Evolutionary conservation across 768 basidiomycete genomes (phyloP), one percentile per base, ranked within the genome.

Genomic region (Boletus barrowsii): DNA sequence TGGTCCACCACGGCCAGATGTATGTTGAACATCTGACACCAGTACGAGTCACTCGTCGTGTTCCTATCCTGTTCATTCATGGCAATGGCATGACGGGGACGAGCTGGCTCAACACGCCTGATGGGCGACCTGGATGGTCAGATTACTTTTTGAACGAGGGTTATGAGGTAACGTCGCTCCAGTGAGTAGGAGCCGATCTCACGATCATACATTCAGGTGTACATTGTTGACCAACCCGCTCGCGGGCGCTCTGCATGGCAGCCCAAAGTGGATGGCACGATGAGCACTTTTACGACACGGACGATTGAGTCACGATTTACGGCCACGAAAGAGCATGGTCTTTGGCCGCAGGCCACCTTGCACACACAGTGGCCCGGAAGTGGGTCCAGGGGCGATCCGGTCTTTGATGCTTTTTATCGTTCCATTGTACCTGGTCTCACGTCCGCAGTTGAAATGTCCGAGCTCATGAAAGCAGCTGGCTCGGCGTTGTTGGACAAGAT

Each of bases 331-430:
- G 50, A 58, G 3, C 72, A 71, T 56, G 61, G 69, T 17, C 63
- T 79, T 33, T 81, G 80, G 80, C 75, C 79, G 0, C 72, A 77
- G 58, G 76, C 79, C 4, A 54, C 58, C 2, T 61, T 78, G 41
- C 78, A 79, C 44, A 80, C 77, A 0, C 79, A 80, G 53, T 81
- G 80, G 80, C 79, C 78, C 3, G 80, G 80, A 17, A 76, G 73
- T 47, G 80, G 80, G n/a, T 73, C 66, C 45, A 61, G 66, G 29
- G 78, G 79, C 5, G 80, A 82, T 48, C 58, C 72, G 0, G 60
- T 62, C 10, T 82, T 81, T 49, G 73, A 81, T 43, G 64, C 65
- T 20, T 79, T 81, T 57, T 81, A 74, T 50, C 68, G 71, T 5
- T 76, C 79, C 1, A 70, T 70, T 5, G 64, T 77, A 22, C 79